Evolutionary conservation across 2,329 filamentous ascomycete genomes (phyloP).

Genomic region (Hypoxylon sp.): DNA sequence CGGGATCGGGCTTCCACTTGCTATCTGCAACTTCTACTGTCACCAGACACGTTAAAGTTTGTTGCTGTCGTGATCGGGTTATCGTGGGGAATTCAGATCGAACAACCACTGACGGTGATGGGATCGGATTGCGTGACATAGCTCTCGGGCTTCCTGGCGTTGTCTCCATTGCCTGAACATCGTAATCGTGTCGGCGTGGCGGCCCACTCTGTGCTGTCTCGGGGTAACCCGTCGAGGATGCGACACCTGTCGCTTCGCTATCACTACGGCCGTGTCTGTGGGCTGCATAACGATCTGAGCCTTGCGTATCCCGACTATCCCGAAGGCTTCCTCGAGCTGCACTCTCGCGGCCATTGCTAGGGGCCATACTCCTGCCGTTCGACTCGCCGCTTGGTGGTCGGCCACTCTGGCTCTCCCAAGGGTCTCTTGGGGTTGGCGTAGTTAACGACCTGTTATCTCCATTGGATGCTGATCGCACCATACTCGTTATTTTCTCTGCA

Average conservation of each 20-base stretch:
- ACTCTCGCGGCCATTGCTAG: constrained; percentile 49
- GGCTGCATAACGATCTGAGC: constrained; percentile 55
- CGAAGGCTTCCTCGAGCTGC: constrained; percentile 52
- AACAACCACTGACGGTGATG: constrained; percentile 88
- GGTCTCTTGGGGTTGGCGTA: constrained; percentile 67
- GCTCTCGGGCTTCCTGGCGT: constrained; percentile 77
- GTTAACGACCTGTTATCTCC: constrained; percentile 66
- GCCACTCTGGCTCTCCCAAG: constrained; percentile 72
- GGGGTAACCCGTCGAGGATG: constrained; percentile 81
- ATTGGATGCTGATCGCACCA: constrained; percentile 82
- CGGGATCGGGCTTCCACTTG: constrained; percentile 87
- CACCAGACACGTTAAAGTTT: constrained; percentile 91
- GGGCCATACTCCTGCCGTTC: constrained; percentile 47
- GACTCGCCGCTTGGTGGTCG: constrained; percentile 61
- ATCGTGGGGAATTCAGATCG: constrained; percentile 97
- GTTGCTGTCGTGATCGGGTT: constrained; percentile 89
- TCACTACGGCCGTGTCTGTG: constrained; percentile 76
- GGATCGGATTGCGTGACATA: constrained; percentile 84
- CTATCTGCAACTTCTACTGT: constrained; percentile 93
- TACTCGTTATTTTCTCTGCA: constrained; percentile 91
- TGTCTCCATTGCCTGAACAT: constrained; percentile 95
- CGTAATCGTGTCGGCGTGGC: constrained; percentile 87
- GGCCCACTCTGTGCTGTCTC: constrained; percentile 76
- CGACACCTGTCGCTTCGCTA: constrained; percentile 76
- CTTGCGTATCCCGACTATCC: constrained; percentile 52